phyloP scores from a whole-genome alignment of 345 rosid genomes.

The Anacardium occidentale region DNA sequence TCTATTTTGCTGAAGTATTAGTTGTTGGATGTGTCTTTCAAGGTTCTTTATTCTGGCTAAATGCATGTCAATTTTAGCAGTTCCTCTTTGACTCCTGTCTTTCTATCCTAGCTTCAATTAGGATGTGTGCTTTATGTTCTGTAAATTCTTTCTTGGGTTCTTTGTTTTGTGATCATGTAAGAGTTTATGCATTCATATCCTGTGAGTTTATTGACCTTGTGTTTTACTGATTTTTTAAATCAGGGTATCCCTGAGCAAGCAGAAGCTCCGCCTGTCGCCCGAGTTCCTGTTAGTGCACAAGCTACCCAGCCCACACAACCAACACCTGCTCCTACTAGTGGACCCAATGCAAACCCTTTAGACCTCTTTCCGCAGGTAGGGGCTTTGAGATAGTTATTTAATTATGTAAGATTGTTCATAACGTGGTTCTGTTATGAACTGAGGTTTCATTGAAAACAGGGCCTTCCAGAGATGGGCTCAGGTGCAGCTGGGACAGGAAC shows the following conservation, averaged over 20 bases:
- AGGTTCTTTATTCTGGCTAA: neutral
- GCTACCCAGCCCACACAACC: slow-evolving; percentile 48
- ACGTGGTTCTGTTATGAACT: neutral
- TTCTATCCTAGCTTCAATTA: neutral
- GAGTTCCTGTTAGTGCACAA: slow-evolving; percentile 43
- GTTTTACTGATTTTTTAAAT: neutral
- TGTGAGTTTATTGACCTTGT: neutral
- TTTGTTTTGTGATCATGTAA: neutral
- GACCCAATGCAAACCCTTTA: slow-evolving; percentile 88
- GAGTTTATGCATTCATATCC: neutral
- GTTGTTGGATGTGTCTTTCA: neutral
- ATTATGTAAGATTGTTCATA: neutral
- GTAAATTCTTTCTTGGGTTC: neutral
- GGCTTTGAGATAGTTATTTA: slow-evolving; percentile 1
- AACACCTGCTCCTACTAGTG: slow-evolving; percentile 48
- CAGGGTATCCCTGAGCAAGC: slow-evolving; percentile 87
- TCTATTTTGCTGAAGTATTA: neutral
- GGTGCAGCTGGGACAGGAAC: slow-evolving; percentile 68
- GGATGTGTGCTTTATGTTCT: neutral
- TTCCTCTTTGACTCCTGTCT: neutral
- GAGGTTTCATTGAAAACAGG: slow-evolving; percentile 43
- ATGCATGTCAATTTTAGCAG: neutral
- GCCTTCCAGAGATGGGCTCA: slow-evolving; percentile 79
- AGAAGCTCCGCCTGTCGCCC: slow-evolving; percentile 52
- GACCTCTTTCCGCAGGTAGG: slow-evolving; percentile 93